Percentiles rank a stretch among this genome's conserved stretches.
Conservation (phyloP, 2,329 filamentous ascomycete genomes). For the Colletotrichum sp. region DNA sequence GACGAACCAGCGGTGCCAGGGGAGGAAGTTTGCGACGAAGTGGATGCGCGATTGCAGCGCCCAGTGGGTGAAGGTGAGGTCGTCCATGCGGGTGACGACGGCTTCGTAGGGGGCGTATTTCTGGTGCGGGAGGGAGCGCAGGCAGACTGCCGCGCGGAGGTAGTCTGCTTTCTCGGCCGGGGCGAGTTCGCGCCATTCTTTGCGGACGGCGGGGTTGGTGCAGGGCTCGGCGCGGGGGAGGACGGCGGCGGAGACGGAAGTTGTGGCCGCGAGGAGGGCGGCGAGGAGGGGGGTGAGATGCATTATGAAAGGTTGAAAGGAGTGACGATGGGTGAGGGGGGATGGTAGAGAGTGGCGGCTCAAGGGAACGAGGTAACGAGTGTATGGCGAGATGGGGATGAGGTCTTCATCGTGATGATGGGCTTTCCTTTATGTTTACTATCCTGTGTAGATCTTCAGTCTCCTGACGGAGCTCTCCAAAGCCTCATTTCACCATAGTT, state of each 20-base stretch:
- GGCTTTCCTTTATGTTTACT: background rate
- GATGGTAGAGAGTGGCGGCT: background rate
- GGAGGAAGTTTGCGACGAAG: slow-evolving; percentile 34
- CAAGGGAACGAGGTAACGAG: background rate
- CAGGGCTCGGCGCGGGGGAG: background rate
- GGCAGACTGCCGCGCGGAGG: slow-evolving; percentile 21
- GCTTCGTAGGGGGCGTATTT: slow-evolving; percentile 18
- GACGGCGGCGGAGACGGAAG: background rate
- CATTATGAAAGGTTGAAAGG: background rate
- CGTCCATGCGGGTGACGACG: slow-evolving; percentile 23
- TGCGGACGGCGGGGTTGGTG: slow-evolving; percentile 7
- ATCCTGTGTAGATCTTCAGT: background rate
- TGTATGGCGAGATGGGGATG: accelerated
- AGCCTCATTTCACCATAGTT: background rate
- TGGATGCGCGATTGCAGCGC: slow-evolving; percentile 21
- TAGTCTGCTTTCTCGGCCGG: slow-evolving; percentile 21
- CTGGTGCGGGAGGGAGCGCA: slow-evolving; percentile 12
- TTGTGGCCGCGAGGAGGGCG: background rate
- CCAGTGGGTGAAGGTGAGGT: slow-evolving; percentile 23
- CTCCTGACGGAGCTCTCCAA: background rate
- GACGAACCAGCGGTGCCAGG: slow-evolving; percentile 37
- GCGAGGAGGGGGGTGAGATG: background rate
- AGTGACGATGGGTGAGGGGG: background rate
- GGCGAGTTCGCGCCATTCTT: slow-evolving; percentile 24
- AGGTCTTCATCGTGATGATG: background rate